Evolutionary conservation across 179 eudicot genomes (phyloP), one percentile per base, ranked within the genome.

Genomic region (Vitellaria paradoxa): DNA sequence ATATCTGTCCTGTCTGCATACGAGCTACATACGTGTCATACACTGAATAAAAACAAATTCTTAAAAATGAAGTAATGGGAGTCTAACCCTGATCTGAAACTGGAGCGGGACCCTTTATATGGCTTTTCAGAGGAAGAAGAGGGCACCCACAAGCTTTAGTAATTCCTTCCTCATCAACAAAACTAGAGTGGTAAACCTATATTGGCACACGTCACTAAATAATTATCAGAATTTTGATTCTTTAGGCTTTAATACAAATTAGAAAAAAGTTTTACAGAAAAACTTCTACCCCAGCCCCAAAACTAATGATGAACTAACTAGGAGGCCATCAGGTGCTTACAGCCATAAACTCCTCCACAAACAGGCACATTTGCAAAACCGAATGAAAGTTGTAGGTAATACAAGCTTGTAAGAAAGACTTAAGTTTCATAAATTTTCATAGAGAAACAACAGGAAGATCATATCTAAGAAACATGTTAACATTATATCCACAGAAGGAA

Each of bases 171-270:
- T 91, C 98, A 73, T 94, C 85, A 67, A 86, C 88, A 79, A 94
- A 94, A 84, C 97, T 94, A 46, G 97, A 93, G 83, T 94, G 98
- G 81, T 94, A 93, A 76, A 94, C 97, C 98, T 94, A 86, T n/a
- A 65, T 55, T 14, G 6, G 62, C 61, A 24, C 73, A 46, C 47
- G 53, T 17, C 8, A 7, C 6, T 12, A 52, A 47, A 49, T 47
- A 11, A 3, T 30, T 15, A 57, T 1, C 62, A 57, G 18, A 57
- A 57, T 11, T 13, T 20, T 0, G 10, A 50, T 21, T 13, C 40
- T 21, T 30, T 24, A 7, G 13, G 56, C 21, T 0, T 70, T 2
- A 24, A 23, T 18, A 69, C 4, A 21, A 69, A 24, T 6, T n/a
- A 50, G 73, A 70, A 70, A 70, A 49, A 4, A 30, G 37, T 30